Evolutionary conservation across 1,284 basidiomycete genomes (phyloP), one percentile per base, ranked within the genome.

Genomic region (Microbotryum silenes-acaulis): DNA sequence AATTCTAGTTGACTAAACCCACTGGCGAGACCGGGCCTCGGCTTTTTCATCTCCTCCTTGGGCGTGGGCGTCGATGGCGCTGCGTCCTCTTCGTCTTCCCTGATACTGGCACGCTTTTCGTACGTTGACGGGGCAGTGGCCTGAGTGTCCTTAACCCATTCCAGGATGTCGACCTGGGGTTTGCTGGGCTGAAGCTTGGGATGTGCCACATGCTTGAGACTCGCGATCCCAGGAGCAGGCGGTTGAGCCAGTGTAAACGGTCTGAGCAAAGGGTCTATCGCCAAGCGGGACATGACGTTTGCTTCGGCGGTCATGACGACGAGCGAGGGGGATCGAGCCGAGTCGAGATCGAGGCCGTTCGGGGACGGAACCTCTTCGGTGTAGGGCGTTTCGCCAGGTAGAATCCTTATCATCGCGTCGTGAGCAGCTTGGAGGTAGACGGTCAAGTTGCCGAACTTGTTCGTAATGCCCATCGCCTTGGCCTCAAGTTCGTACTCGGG

Each of bases 291-390:
- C 0, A 48, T 16, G 31, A 64, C 47, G 16, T 12, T 14, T 4
- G 63, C 59, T n/a, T 64, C 63, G 56, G 63, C 63, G 25, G 63
- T 61, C 59, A 61, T 54, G 25, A 64, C 50, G 37, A 64, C 56
- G 10, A 64, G 59, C 0, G 63, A 47, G 0, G 63, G 63, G 6
- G 37, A 57, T 8, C 46, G 56, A 21, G 53, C 48, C 16, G 57
- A 54, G 6, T 54, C 54, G 51, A 61, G 58, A 6, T 57, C 49
- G 16, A 20, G 29, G 27, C 20, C 16, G 23, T 9, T 3, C 7
- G 48, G n/a, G 14, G 42, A 29, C 9, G 53, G 9, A 10, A 25
- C 5, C 10, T 20, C 29, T 16, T 27, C 29, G 16, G 46, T 21
- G 20, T 33, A 25, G 18, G 31, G 47, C 20, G 31, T 25, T 16